Conservation (phyloP, 1,284 basidiomycete species). For the Cryptococcus jaspeensis region DNA sequence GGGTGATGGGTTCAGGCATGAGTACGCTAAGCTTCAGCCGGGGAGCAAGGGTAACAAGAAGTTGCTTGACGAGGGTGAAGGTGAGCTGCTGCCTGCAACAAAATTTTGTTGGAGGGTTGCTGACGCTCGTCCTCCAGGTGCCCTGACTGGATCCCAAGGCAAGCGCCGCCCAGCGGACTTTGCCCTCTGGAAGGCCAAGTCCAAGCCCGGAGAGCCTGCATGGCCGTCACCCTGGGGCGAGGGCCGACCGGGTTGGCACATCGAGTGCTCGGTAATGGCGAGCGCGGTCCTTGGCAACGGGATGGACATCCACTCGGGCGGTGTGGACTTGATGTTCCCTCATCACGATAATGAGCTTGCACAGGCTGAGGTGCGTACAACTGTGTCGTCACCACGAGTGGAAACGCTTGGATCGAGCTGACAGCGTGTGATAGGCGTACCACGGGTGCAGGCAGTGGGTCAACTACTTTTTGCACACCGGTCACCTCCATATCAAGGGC, state of each 20-base stretch:
- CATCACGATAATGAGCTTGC: conserved; percentile 99
- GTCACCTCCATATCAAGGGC: conserved; percentile 97
- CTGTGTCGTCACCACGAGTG: conserved; percentile 6
- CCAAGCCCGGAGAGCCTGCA: conserved; percentile 94
- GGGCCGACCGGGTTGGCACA: conserved; percentile 99
- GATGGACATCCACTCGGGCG: conserved; percentile 98
- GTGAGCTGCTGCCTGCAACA: conserved; percentile 49
- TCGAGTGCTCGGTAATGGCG: conserved; percentile 99
- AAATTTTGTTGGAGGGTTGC: conserved; percentile 9
- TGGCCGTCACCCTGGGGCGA: conserved; percentile 97
- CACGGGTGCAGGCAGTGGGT: conserved; percentile 94
- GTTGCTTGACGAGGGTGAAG: conserved; percentile 90
- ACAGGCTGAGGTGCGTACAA: conserved; percentile 74
- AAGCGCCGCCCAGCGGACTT: conserved; percentile 72
- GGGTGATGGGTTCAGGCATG: conserved; percentile 59
- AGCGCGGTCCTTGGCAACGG: conserved; percentile 84
- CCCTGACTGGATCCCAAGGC: conserved; percentile 64
- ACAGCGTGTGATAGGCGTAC: conserved; percentile 64
- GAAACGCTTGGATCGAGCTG: background rate
- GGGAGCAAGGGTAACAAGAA: conserved; percentile 93
- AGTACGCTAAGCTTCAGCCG: conserved; percentile 94
- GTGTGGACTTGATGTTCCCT: conserved; percentile 94
- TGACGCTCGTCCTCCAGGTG: conserved; percentile 53
- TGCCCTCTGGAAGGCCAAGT: conserved; percentile 91
- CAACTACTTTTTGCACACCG: conserved; percentile 98